Conservation (phyloP, 305 asterid species). For the Solanum chacoense region DNA sequence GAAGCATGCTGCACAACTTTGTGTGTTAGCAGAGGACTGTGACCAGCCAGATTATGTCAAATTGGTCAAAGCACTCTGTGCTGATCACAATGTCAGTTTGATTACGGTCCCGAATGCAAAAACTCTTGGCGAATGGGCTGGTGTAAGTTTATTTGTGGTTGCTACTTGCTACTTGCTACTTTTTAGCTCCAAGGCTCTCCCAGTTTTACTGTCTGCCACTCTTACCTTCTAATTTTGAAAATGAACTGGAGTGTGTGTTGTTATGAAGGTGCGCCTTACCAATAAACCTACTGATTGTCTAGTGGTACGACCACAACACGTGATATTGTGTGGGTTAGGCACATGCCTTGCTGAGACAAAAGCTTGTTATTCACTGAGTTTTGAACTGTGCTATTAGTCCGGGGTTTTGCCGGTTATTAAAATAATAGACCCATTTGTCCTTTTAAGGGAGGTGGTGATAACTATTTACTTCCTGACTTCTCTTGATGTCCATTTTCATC, state of each 20-base stretch:
- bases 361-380: not conserved
- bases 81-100: constrained; percentile 56
- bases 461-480: not conserved
- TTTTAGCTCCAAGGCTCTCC: not conserved
- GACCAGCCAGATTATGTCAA: constrained; percentile 55
- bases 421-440: not conserved
- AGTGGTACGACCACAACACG: not conserved
- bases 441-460: not conserved
- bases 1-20: constrained; percentile 57
- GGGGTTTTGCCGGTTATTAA: not conserved
- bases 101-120: constrained; percentile 48
- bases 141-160: constrained; percentile 24
- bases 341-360: not conserved
- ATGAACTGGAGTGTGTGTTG: not conserved
- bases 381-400: not conserved
- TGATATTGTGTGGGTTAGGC: not conserved
- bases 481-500: not conserved
- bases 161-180: not conserved
- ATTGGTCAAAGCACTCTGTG: constrained; percentile 52
- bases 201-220: not conserved
- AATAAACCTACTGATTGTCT: not conserved
- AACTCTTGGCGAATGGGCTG: constrained; percentile 56
- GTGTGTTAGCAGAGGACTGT: constrained; percentile 61
- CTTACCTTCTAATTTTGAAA: not conserved
- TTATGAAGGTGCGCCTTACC: not conserved